A percentile compares a stretch with the other conserved stretches of the same genome.
Evolutionary conservation across 257 asterid species (phyloP).

Genomic region (Coffea canephora): DNA sequence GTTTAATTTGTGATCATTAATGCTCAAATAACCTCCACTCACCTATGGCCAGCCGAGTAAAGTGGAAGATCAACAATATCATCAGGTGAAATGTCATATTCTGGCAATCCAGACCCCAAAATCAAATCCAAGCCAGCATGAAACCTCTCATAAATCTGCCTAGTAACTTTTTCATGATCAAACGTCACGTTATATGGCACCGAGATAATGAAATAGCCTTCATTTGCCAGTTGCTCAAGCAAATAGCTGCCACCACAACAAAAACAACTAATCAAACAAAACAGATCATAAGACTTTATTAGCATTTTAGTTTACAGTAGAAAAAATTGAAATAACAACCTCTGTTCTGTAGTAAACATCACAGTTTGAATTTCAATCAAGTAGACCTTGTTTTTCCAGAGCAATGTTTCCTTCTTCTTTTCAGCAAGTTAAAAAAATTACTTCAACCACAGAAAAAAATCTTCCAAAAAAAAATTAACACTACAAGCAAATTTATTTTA

Average conservation of each 20-base stretch:
- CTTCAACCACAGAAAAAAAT: too few species aligned
- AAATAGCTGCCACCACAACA: constrained; percentile 52
- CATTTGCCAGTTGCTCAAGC: constrained; percentile 65
- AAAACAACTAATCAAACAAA: background rate
- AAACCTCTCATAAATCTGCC: constrained; percentile 64
- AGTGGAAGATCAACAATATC: constrained; percentile 75
- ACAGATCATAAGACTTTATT: background rate
- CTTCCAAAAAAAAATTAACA: too few species aligned
- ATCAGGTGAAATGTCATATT: constrained; percentile 53
- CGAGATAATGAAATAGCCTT: constrained; percentile 75
- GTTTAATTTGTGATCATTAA: background rate
- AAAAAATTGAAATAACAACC: background rate
- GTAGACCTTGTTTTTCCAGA: too few species aligned
- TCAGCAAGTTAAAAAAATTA: too few species aligned
- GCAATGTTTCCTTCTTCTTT: too few species aligned
- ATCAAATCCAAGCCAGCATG: constrained; percentile 62
- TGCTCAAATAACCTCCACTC: constrained; percentile 1
- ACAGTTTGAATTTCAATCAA: too few species aligned
- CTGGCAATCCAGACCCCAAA: constrained; percentile 65
- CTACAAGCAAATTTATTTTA: too few species aligned
- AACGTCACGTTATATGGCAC: constrained; percentile 97
- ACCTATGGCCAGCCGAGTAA: constrained; percentile 96
- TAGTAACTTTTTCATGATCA: constrained; percentile 71
- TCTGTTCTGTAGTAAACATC: background rate
- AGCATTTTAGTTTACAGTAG: background rate